Base-by-base conservation (phyloP, 306 rosid genomes). In the Abrus pulchellus region DNA sequence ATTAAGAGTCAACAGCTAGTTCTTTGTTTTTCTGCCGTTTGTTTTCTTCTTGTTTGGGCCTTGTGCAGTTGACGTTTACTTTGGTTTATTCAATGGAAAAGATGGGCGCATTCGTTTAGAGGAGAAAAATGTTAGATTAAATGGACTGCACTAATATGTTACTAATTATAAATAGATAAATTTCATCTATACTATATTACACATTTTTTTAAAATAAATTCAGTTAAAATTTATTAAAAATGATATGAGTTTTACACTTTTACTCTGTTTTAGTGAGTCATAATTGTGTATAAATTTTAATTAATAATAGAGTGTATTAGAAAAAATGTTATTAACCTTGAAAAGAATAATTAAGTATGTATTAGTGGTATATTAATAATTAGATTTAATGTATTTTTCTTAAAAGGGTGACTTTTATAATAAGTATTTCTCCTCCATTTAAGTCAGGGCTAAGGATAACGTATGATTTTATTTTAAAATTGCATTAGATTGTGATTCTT, bases 1-100 rank as follows among this genome's bases (percentile, higher is more conserved):
- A 11, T 47, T 47, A 27, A 27, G 74, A 68, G 74, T 68, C 74
- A 44, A 28, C 9, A 66, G 1, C 33, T 66, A 20, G 32, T 40
- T 41, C 8, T 65, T 60, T 65, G 72, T 66, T 66, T 43, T 9
- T 66, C 36, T 44, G 73, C 29, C 28, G 27, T 68, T 68, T 68
- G 73, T 68, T 29, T 68, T 40, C 27, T 68, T 68, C 8, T 68
- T 68, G 27, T n/a, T 68, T 68, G 40, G 56, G 45, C 41, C 28
- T 10, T 28, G 10, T 45, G 72, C 34, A 14, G 1, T 43, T 20
- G 33, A 66, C 33, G 7, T 50, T 43, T 66, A 14, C 55, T 10
- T 44, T 44, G 55, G 48, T 43, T 67, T 67, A n/a, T 9, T 47
- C 3, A 43, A 1, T 47, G 50, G 50, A 47, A 47, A 47, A 47